Conservation (phyloP, 2,329 filamentous ascomycete species). For the Hypoxylon sp. region DNA sequence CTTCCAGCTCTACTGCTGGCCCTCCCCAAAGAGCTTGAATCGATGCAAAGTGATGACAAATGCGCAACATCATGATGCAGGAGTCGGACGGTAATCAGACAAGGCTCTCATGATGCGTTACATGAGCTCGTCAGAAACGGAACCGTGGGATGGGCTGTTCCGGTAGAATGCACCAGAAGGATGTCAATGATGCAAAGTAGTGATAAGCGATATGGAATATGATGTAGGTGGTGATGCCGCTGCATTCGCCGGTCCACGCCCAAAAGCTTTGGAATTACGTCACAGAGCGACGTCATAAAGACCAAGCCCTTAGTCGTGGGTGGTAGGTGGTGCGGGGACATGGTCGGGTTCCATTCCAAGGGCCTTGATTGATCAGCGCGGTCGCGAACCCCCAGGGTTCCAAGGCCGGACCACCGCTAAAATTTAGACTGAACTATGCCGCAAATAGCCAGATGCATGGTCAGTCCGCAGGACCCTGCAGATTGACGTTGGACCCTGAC, state of each 20-base stretch:
- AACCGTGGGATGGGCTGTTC: conserved; percentile 33
- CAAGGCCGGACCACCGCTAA: conserved; percentile 25
- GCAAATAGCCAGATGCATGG: conserved; percentile 38
- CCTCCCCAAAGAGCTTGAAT: conserved; percentile 15
- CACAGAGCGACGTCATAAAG: conserved; percentile 42
- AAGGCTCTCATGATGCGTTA: conserved; percentile 18
- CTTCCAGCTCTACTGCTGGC: conserved; percentile 19
- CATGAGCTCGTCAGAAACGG: conserved; percentile 37
- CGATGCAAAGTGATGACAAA: conserved; percentile 42
- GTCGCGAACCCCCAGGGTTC: conserved; percentile 15
- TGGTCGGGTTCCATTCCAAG: conserved; percentile 24
- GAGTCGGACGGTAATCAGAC: conserved; percentile 23
- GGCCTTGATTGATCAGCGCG: conserved; percentile 37
- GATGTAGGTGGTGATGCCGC: conserved; percentile 49
- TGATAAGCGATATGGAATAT: conserved; percentile 42
- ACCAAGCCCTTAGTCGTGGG: conserved; percentile 16
- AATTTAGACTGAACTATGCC: conserved; percentile 29
- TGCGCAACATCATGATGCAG: conserved; percentile 40
- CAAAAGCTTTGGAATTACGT: conserved; percentile 35
- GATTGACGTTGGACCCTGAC: conserved; percentile 49
- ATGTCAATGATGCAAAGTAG: conserved; percentile 37
- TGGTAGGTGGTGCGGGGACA: conserved; percentile 35
- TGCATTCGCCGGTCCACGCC: conserved; percentile 24
- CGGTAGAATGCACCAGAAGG: conserved; percentile 40
- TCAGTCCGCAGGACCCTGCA: conserved; percentile 49